A percentile compares a stretch with the other conserved stretches of the same genome.
Conservation (phyloP, 768 basidiomycete species). For the Phanerochaete sordida region DNA sequence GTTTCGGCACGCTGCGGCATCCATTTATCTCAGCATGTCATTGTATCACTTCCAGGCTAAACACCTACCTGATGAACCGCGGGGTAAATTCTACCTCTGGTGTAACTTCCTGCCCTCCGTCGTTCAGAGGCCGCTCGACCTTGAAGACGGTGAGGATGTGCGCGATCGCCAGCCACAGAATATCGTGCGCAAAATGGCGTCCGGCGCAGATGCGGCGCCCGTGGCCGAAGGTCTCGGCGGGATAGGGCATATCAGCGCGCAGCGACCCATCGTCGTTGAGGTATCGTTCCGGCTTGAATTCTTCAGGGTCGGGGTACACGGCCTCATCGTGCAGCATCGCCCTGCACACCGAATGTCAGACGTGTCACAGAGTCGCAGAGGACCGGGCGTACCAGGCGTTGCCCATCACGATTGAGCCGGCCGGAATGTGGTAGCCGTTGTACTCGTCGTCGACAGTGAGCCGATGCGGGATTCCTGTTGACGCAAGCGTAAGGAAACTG, state of each 20-base stretch:
- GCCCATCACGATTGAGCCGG: background rate
- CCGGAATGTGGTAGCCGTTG: constrained; percentile 2
- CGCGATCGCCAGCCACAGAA: constrained; percentile 20
- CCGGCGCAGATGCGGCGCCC: constrained; percentile 22
- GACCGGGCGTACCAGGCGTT: background rate
- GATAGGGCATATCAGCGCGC: constrained; percentile 23
- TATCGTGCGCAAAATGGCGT: constrained; percentile 18
- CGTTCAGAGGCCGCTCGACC: constrained; percentile 16
- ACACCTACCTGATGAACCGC: constrained; percentile 27
- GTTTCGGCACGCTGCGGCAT: no score
- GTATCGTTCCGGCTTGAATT: constrained; percentile 32
- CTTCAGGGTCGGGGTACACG: constrained; percentile 28
- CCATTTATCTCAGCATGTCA: no score
- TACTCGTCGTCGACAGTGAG: background rate
- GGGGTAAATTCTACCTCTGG: constrained; percentile 31
- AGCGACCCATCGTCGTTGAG: constrained; percentile 8
- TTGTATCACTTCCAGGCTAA: no score
- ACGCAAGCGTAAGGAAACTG: background rate
- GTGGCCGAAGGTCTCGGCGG: constrained; percentile 12
- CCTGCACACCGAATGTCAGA: constrained; percentile 1
- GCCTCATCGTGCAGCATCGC: constrained; percentile 46
- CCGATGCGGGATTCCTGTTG: background rate
- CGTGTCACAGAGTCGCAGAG: no score
- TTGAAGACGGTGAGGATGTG: constrained; percentile 20
- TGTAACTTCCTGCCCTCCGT: constrained; percentile 13